These are phyloP conservation scores for Xylaria sp. DNA, from an alignment of 2,329 filamentous ascomycete genomes.

Conservation along the genomic window DNA sequence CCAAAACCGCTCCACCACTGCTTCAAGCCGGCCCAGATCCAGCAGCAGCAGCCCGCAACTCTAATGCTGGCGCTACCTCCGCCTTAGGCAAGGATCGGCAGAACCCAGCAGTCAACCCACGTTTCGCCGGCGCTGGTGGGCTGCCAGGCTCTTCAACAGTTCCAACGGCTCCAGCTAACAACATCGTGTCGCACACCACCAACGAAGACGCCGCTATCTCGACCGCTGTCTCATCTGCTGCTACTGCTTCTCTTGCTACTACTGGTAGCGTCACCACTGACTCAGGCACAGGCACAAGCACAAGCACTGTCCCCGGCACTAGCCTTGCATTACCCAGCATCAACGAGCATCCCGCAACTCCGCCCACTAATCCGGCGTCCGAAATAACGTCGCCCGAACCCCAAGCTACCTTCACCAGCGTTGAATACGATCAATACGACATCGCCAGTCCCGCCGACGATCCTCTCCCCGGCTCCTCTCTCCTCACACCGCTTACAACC, in stretches of 20 bases:
- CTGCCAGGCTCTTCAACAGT: not conserved
- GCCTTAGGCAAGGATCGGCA: conserved; percentile 45
- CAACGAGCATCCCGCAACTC: conserved; percentile 40
- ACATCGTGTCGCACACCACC: not conserved
- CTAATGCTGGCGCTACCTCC: conserved; percentile 29
- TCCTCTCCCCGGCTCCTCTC: conserved; percentile 24
- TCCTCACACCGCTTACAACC: conserved; percentile 26
- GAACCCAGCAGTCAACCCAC: conserved; percentile 27
- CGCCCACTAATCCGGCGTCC: conserved; percentile 14
- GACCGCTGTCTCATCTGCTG: conserved; percentile 14
- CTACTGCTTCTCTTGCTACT: conserved; percentile 19
- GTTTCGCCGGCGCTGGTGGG: not conserved
- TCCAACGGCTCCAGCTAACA: not conserved
- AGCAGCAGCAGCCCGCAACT: conserved; percentile 1
- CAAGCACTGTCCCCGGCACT: not conserved
- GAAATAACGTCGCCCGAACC: conserved; percentile 14
- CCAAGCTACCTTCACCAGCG: conserved; percentile 26
- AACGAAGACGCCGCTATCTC: too few species aligned
- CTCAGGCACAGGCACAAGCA: not conserved
- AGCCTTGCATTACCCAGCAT: conserved; percentile 42
- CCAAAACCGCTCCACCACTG: conserved; percentile 22
- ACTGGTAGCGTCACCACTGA: too few species aligned
- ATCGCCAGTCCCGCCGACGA: conserved; percentile 26
- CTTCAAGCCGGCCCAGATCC: conserved; percentile 6
- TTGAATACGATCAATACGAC: conserved; percentile 2